phyloP scores from a whole-genome alignment of 2,329 filamentous ascomycete genomes.

The Ophiostoma piceae region DNA sequence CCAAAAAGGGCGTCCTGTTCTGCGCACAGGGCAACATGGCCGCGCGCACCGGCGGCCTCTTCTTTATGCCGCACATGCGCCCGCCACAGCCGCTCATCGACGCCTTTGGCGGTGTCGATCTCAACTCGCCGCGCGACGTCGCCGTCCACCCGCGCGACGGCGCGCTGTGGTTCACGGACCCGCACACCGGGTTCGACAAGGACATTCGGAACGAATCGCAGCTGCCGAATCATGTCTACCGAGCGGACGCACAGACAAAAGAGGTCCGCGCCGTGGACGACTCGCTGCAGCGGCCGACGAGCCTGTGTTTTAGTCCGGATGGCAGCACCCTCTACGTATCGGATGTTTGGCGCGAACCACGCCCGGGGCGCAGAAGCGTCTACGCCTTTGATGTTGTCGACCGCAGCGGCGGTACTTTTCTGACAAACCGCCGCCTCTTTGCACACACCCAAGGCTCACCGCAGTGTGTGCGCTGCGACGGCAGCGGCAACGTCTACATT shows the following conservation, averaged over 20 bases:
- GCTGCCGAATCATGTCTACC: background rate
- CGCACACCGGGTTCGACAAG: slow-evolving; percentile 36
- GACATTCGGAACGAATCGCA: background rate
- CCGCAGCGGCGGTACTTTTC: slow-evolving; percentile 37
- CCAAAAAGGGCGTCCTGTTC: slow-evolving; percentile 37
- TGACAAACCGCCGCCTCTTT: slow-evolving; percentile 49
- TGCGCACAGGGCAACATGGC: slow-evolving; percentile 29
- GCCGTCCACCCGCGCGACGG: slow-evolving; percentile 37
- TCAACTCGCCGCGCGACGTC: slow-evolving; percentile 46
- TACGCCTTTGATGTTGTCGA: slow-evolving; percentile 47
- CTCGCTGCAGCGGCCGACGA: slow-evolving; percentile 42
- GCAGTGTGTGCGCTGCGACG: slow-evolving; percentile 40
- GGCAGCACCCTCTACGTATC: slow-evolving; percentile 41
- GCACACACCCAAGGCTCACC: slow-evolving; percentile 46
- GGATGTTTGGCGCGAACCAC: slow-evolving; percentile 29
- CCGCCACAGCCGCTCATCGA: slow-evolving; percentile 38
- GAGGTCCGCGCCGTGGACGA: slow-evolving; percentile 46
- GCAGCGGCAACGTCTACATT: slow-evolving; percentile 43
- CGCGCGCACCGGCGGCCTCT: slow-evolving; percentile 36
- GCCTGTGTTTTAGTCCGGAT: slow-evolving; percentile 38
- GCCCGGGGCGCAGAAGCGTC: slow-evolving; percentile 29
- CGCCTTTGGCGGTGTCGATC: slow-evolving; percentile 41
- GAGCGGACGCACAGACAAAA: slow-evolving; percentile 30
- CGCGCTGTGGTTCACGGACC: slow-evolving; percentile 48
- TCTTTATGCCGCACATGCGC: slow-evolving; percentile 34